Evolutionary conservation across 1,284 basidiomycete species (phyloP), one percentile per base, ranked within the genome.

Genomic region (Stereum hirsutum): DNA sequence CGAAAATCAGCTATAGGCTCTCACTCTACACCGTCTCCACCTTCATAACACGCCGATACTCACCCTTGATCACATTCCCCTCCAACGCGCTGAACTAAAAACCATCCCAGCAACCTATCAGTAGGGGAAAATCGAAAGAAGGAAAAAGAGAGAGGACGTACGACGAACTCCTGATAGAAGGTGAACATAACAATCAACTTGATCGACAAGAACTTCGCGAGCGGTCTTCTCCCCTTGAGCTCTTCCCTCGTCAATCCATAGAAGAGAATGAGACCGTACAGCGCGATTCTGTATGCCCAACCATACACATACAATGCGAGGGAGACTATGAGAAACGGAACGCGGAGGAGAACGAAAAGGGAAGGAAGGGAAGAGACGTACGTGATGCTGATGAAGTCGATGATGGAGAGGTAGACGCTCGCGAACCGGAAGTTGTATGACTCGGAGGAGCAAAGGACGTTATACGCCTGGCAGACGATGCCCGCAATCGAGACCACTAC

Each of bases 111-210:
- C 26, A 25, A 24, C 21, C 3, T n/a, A n/a, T 39, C 10, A 46
- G 21, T 32, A n/a, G n/a, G n/a, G 2, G 34, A 20, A 15, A 39
- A 24, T 15, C 26, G 23, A 40, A 21, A 31, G 28, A 5, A 30
- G 30, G 23, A 32, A 25, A 24, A 25, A 31, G 20, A 21, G 36
- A 24, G 10, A 28, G 10, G 10, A 65, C 81, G 45, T 53, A 86
- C 83, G 30, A 88, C 62, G 49, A 88, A 82, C 0, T 70, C 65
- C 50, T 89, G 85, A 57, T 89, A 89, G 57, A 86, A 89, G 1
- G 86, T 89, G 56, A 85, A 81, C 75, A 92, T 83, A 40, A 92
- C 84, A 46, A 89, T 88, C 26, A 90, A 63, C 62, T 92, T 93
- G 67, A 89, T 90, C 8, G 75, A 64, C 48, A 89, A 53, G 58